Evolutionary conservation across 495 filamentous ascomycete genomes (phyloP).

Genomic region (Aspergillus leporis): DNA sequence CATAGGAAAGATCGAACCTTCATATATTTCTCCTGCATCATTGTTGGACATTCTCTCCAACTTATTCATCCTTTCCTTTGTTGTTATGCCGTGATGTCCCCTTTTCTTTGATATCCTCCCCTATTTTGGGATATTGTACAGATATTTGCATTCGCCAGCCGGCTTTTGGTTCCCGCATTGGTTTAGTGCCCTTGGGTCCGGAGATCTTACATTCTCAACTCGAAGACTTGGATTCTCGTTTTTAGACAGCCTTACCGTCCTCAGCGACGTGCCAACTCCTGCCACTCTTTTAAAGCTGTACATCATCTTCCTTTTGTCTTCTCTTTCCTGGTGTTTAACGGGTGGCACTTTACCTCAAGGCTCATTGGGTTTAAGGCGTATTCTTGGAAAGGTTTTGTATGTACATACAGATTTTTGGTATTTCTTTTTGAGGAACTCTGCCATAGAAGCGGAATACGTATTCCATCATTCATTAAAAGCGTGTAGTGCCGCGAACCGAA

Average conservation of each 20-base stretch:
- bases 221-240: conserved; percentile 7
- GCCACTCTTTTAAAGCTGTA: conserved; percentile 16
- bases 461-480: not conserved
- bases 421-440: conserved; percentile 2
- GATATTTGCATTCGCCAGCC: conserved; percentile 31
- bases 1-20: conserved; percentile 25
- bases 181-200: conserved; percentile 8
- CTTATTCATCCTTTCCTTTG: conserved; percentile 33
- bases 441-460: conserved; percentile 6
- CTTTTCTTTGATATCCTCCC: conserved; percentile 23
- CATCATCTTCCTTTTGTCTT: conserved; percentile 15
- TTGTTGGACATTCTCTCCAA: conserved; percentile 10
- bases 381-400: conserved; percentile 9
- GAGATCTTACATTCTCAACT: conserved; percentile 7
- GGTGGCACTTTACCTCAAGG: conserved; percentile 14
- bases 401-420: conserved; percentile 17
- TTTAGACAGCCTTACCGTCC: conserved; percentile 8
- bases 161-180: conserved; percentile 19
- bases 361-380: conserved; percentile 15
- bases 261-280: conserved; percentile 7
- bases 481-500: not conserved
- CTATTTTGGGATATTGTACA: conserved; percentile 34
- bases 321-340: conserved; percentile 16
- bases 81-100: conserved; percentile 39
- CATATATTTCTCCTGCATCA: conserved; percentile 23